Evolutionary conservation across 305 asterid genomes (phyloP), one percentile per base, ranked within the genome.

Genomic region (Fraxinus nigra): DNA sequence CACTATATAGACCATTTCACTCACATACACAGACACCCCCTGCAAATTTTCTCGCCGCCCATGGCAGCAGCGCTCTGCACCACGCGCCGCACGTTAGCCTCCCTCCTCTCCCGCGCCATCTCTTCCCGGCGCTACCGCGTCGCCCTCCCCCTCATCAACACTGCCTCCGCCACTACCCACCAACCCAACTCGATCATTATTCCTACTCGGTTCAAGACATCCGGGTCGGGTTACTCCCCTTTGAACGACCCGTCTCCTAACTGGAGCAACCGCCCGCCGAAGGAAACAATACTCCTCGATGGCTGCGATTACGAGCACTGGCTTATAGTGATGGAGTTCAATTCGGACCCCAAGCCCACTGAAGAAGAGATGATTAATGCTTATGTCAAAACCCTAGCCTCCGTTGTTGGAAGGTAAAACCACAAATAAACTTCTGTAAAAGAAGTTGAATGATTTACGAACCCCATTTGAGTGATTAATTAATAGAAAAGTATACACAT

Each of bases 261-360:
- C 87, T 94, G 98, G 98, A 94, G 98, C 90, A 95, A 95, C 85
- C 93, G 99, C 1, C 97, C 97, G 0, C 98, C 99, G 28, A 94
- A 91, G 88, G 96, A 95, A 84, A 92, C 97, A 79, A 91, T 92
- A 80, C 91, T 92, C 10, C 92, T 95, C 56, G 98, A 93, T 72
- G 99, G 98, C 30, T 95, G 99, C 78, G 98, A 94, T 67, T 95
- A 94, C 80, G 97, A 95, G 82, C 98, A 95, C 83, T 95, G 99
- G 98, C 93, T 95, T n/a, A 91, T 94, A 6, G 97, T 95, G 11
- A 79, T 92, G 96, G 99, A 95, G 89, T 92, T 91, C 33, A 82
- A 87, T 48, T 84, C 88, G 38, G 95, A 92, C 2, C 90, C 92
- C 74, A 89, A 91, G 83, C 97, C 97, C 80, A 85, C 96, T 0